phyloP scores from a whole-genome alignment of 2,329 filamentous ascomycete genomes.

The Venturia carpophila region DNA sequence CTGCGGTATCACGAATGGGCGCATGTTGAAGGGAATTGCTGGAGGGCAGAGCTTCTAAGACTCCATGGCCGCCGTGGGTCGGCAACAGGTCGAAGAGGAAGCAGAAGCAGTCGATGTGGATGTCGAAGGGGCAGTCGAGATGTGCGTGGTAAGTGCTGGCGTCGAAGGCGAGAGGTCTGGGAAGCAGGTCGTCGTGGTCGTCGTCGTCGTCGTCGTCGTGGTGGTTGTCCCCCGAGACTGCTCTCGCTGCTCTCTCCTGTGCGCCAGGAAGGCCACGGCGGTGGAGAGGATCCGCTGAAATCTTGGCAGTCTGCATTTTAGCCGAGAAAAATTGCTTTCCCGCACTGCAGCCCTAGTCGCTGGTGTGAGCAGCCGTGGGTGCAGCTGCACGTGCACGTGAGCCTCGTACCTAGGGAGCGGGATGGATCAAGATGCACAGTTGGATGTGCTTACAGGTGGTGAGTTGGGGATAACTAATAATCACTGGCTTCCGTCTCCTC shows the following conservation, averaged over 20 bases:
- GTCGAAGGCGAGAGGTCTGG: not conserved
- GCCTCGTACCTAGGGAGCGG: not conserved
- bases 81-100: not conserved
- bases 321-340: not conserved
- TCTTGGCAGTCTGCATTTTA: slow-evolving; percentile 10
- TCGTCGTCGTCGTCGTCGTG: not conserved
- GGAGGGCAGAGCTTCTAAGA: slow-evolving; percentile 4
- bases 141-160: not conserved
- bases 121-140: not conserved
- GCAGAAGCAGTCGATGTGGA: not conserved
- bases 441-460: too few species aligned
- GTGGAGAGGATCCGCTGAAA: not conserved
- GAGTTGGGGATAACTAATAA: too few species aligned
- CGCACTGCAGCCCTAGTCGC: not conserved
- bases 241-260: not conserved
- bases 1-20: not conserved
- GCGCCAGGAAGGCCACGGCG: not conserved
- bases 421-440: too few species aligned
- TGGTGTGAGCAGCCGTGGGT: not conserved
- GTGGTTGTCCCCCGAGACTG: too few species aligned
- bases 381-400: too few species aligned
- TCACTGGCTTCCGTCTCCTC: too few species aligned
- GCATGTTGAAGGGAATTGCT: slow-evolving; percentile 11
- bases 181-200: not conserved
- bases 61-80: not conserved